These are phyloP conservation scores for Lentinula novae-zelandiae DNA, from an alignment of 1,284 basidiomycete genomes.

Conservation along the genomic window DNA sequence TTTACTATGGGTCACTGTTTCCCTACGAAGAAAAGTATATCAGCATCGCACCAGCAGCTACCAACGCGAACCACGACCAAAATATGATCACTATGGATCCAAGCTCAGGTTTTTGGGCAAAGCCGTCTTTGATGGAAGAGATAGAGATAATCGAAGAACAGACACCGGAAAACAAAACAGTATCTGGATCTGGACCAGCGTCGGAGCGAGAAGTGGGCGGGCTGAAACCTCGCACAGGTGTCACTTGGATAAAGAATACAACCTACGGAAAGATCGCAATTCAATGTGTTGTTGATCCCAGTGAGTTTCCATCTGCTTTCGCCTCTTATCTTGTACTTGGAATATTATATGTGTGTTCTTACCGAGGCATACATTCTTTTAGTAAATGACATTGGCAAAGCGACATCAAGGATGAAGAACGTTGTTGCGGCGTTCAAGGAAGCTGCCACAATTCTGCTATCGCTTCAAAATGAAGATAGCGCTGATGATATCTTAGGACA, in stretches of 20 bases:
- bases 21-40: constrained; percentile 40
- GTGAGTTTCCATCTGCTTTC: constrained; percentile 17
- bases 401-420: constrained; percentile 28
- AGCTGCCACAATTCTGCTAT: constrained; percentile 24
- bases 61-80: neutral
- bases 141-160: neutral
- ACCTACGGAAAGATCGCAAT: constrained; percentile 32
- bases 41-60: constrained; percentile 26
- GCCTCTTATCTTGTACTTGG: neutral
- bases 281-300: constrained; percentile 38
- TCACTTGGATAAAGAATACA: constrained; percentile 29
- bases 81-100: neutral
- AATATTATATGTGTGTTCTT: neutral
- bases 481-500: constrained; percentile 21
- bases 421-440: constrained; percentile 34
- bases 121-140: too few relatives aligned
- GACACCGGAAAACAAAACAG: neutral
- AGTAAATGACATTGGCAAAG: constrained; percentile 39
- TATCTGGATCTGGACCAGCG: too few relatives aligned
- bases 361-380: neutral
- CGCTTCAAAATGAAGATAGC: constrained; percentile 15
- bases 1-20: constrained; percentile 43
- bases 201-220: constrained; percentile 15
- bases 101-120: neutral
- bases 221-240: constrained; percentile 33